Evolutionary conservation across 2,329 filamentous ascomycete species (phyloP).

Genomic region (Colletotrichum salicis): DNA sequence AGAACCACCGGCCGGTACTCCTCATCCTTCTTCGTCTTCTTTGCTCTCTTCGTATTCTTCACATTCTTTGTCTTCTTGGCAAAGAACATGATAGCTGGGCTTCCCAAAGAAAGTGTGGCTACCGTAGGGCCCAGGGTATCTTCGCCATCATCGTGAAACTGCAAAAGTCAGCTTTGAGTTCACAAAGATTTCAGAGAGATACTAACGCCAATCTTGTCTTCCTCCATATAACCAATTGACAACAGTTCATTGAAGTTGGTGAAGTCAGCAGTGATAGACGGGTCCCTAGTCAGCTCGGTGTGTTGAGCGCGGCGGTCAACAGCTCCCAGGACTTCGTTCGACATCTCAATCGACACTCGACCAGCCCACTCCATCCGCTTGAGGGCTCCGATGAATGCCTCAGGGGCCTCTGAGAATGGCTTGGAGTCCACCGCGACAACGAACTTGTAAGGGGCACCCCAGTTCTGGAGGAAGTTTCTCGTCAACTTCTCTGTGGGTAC

Average conservation of each 20-base stretch:
- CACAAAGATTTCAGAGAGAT: background rate
- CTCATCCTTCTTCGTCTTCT: background rate
- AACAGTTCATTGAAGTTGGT: conserved; percentile 72
- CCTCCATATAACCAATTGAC: conserved; percentile 70
- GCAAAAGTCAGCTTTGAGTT: conserved; percentile 1
- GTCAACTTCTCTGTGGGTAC: conserved; percentile 56
- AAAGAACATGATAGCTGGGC: conserved; percentile 67
- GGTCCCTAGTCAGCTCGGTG: background rate
- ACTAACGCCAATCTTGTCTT: conserved; percentile 64
- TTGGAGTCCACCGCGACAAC: conserved; percentile 63
- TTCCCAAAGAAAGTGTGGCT: conserved; percentile 69
- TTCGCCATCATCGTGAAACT: conserved; percentile 76
- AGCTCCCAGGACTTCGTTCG: conserved; percentile 34
- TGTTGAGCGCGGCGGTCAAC: background rate
- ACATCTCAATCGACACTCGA: conserved; percentile 48
- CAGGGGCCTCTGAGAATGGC: conserved; percentile 60
- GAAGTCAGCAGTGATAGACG: conserved; percentile 41
- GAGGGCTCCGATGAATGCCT: conserved; percentile 59
- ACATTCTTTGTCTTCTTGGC: conserved; percentile 59
- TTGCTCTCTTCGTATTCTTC: conserved; percentile 35
- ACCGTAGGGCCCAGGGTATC: conserved; percentile 70
- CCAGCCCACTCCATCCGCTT: conserved; percentile 67
- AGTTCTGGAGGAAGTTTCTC: conserved; percentile 65
- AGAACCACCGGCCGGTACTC: conserved; percentile 41
- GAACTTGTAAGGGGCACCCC: conserved; percentile 75